These are phyloP conservation scores for Diaporthe sp. DNA, from an alignment of 2,329 filamentous ascomycete genomes.

Conservation along the genomic window DNA sequence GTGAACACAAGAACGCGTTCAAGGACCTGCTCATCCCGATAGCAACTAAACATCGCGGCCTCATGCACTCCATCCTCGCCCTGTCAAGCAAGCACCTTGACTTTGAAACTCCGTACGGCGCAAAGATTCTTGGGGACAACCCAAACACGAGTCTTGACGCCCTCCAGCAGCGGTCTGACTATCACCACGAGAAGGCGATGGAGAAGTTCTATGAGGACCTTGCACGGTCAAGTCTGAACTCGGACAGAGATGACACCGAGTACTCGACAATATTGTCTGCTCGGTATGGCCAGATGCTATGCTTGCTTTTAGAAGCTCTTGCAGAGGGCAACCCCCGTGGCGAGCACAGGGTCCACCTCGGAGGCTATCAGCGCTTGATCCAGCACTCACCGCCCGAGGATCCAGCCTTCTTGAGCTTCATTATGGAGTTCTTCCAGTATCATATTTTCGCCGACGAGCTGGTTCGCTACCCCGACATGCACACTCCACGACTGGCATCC, in stretches of 20 bases:
- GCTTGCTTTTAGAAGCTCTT: conserved; percentile 69
- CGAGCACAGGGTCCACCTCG: conserved; percentile 84
- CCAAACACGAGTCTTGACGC: conserved; percentile 61
- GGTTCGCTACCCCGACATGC: conserved; percentile 61
- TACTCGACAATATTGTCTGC: conserved; percentile 65
- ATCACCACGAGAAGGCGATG: conserved; percentile 69
- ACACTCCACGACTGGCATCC: conserved; percentile 54
- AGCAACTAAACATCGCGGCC: conserved; percentile 81
- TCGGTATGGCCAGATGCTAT: conserved; percentile 74
- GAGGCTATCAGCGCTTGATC: conserved; percentile 82
- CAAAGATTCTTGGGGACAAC: conserved; percentile 65
- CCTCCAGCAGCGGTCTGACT: conserved; percentile 65
- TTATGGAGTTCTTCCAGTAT: conserved; percentile 88
- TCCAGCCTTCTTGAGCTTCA: conserved; percentile 73
- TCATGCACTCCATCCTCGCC: conserved; percentile 93
- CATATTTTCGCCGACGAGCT: conserved; percentile 78
- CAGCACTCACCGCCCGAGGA: conserved; percentile 71
- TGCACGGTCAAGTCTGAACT: conserved; percentile 48
- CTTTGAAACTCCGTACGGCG: conserved; percentile 68
- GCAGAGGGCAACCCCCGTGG: conserved; percentile 71
- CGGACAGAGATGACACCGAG: conserved; percentile 58
- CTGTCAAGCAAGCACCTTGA: conserved; percentile 84
- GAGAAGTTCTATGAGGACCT: conserved; percentile 65
- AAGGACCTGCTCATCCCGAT: conserved; percentile 87
- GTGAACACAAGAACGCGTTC: conserved; percentile 86